A percentile compares a stretch with the other conserved stretches of the same genome.
Evolutionary conservation across 2,329 filamentous ascomycete species (phyloP).

Genomic region (Chaetomiaceae sp.): DNA sequence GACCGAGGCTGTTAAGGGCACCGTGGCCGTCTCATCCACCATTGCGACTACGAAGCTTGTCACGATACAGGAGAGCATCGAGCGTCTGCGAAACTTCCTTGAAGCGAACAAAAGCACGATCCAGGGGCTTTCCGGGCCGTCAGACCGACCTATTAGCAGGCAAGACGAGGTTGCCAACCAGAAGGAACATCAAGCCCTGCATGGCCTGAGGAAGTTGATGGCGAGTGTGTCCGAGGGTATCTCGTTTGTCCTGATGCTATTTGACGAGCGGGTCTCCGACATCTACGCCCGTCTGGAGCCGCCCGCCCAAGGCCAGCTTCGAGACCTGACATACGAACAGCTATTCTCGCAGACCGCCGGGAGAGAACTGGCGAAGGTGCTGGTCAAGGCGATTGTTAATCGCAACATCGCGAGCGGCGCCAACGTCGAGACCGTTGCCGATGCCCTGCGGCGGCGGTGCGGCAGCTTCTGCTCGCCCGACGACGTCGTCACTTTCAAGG

Average conservation of each 20-base stretch:
- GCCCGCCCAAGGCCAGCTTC: constrained; percentile 60
- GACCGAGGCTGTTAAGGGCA: constrained; percentile 49
- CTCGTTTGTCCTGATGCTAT: constrained; percentile 89
- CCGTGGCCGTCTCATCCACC: constrained; percentile 58
- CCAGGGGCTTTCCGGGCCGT: constrained; percentile 85
- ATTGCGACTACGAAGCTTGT: constrained; percentile 63
- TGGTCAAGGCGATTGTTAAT: constrained; percentile 97
- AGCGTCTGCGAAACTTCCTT: constrained; percentile 74
- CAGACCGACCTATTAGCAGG: constrained; percentile 69
- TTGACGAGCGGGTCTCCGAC: constrained; percentile 87
- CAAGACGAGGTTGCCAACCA: constrained; percentile 90
- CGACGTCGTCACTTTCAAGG: constrained; percentile 97
- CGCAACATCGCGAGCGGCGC: constrained; percentile 94
- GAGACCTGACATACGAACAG: constrained; percentile 76
- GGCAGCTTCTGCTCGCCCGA: constrained; percentile 97
- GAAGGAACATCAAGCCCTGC: constrained; percentile 87
- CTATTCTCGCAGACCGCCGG: constrained; percentile 76
- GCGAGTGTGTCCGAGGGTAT: constrained; percentile 92
- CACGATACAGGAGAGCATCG: constrained; percentile 72
- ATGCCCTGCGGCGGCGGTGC: constrained; percentile 84
- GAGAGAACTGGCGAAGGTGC: constrained; percentile 82
- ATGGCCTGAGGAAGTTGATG: constrained; percentile 78
- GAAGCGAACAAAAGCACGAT: constrained; percentile 85
- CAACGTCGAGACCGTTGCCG: constrained; percentile 94
- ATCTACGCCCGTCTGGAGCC: constrained; percentile 74